Conservation (phyloP, 2,329 filamentous ascomycete genomes). For the Corniculantispora saksenae region DNA sequence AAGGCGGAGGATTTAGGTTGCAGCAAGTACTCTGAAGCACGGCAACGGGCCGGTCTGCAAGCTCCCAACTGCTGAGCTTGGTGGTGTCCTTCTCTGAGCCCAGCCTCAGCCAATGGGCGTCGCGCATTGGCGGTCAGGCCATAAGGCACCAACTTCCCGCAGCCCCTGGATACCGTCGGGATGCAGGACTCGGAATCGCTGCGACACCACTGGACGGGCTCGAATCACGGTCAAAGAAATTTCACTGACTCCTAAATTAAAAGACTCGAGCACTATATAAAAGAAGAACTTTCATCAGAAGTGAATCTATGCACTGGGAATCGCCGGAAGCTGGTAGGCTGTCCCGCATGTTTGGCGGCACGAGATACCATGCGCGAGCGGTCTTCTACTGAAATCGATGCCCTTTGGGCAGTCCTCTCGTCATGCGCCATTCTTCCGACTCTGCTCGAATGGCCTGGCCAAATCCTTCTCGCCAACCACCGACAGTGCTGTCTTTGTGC, state of each 20-base stretch:
- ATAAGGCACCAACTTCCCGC: conserved; percentile 38
- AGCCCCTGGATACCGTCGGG: conserved; percentile 12
- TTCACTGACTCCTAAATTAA: not conserved
- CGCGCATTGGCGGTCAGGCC: conserved; percentile 32
- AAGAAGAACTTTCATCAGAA: not conserved
- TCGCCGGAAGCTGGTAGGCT: not conserved
- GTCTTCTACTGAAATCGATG: not conserved
- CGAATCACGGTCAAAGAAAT: not conserved
- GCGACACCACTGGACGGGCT: not conserved
- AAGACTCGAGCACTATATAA: no score
- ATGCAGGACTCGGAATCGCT: not conserved
- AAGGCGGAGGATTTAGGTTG: not conserved
- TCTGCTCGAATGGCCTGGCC: conserved; percentile 34
- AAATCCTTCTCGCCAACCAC: conserved; percentile 43
- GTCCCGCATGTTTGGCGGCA: not conserved
- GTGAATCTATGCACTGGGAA: not conserved
- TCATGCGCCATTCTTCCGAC: conserved; percentile 36
- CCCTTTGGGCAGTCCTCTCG: conserved; percentile 21
- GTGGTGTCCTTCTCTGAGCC: conserved; percentile 20
- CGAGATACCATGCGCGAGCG: not conserved
- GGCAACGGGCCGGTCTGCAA: conserved; percentile 2
- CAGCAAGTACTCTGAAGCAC: conserved; percentile 5
- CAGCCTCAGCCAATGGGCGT: conserved; percentile 32
- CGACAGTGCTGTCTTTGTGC: conserved; percentile 37
- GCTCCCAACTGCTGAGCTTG: conserved; percentile 19